Evolutionary conservation across 371 early-diverging fungal genomes (phyloP).

Genomic region (Mucor irregularis): DNA sequence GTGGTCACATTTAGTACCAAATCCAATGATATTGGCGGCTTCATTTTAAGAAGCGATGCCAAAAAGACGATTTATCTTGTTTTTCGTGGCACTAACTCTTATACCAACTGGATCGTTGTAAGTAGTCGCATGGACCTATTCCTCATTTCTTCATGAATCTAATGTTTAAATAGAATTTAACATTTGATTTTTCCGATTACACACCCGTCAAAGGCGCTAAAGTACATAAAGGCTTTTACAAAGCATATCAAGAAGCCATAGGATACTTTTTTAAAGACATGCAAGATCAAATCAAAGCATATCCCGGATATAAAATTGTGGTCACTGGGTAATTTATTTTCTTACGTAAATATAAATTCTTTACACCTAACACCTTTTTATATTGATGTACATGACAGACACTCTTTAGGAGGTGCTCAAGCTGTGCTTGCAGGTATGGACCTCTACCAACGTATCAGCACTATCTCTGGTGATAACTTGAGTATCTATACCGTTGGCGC

Average conservation of each 20-base stretch:
- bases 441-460: constrained; percentile 20
- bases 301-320: constrained; percentile 12
- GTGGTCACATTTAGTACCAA: constrained; percentile 19
- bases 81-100: constrained; percentile 29
- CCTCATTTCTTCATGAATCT: too few species aligned
- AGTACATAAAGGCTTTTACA: constrained; percentile 7
- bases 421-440: constrained; percentile 24
- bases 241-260: neutral
- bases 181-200: neutral
- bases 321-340: constrained; percentile 13
- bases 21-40: constrained; percentile 22
- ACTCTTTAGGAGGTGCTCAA: constrained; percentile 22
- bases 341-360: too few species aligned
- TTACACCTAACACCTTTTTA: neutral
- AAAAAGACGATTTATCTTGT: constrained; percentile 23
- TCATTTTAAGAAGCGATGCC: constrained; percentile 18
- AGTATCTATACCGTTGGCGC: constrained; percentile 20
- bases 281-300: neutral
- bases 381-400: too few species aligned
- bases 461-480: constrained; percentile 13
- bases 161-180: neutral
- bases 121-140: too few species aligned
- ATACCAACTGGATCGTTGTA: constrained; percentile 19
- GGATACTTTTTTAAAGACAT: neutral
- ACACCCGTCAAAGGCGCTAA: constrained; percentile 10